Percentiles rank a stretch among this genome's conserved stretches.
phyloP scores from a whole-genome alignment of 202 grass and related monocot species.

The Hordeum pubiflorum region DNA sequence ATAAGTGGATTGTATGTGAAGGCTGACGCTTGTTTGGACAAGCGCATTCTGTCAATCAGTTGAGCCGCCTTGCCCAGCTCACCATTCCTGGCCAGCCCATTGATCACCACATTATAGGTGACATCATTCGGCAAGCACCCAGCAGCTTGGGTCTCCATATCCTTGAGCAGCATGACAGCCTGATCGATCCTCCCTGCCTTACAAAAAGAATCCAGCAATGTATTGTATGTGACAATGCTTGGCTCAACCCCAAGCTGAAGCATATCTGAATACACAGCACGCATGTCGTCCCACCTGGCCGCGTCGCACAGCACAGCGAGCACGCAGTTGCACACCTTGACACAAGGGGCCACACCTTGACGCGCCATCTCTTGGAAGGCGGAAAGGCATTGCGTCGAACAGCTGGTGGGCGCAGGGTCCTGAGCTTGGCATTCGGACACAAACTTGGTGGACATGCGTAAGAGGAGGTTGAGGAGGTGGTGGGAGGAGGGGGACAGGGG shows the following conservation, averaged over 20 bases:
- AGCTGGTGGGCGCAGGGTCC: constrained; percentile 8
- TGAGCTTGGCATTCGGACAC: constrained; percentile 16
- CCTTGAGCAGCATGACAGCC: constrained; percentile 42
- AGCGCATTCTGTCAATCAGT: constrained; percentile 47
- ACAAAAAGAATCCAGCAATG: constrained; percentile 74
- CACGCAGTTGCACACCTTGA: constrained; percentile 63
- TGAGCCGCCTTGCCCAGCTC: constrained; percentile 53
- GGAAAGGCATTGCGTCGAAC: constrained; percentile 53
- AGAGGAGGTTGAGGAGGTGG: constrained; percentile 36
- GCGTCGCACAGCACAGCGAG: constrained; percentile 45
- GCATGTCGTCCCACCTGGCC: constrained; percentile 48
- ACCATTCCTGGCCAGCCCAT: constrained; percentile 62
- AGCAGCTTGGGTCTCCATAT: constrained; percentile 35
- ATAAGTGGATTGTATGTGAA: constrained; percentile 83
- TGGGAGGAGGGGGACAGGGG: neutral
- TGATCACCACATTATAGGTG: constrained; percentile 74
- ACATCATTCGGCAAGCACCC: constrained; percentile 63
- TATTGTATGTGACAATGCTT: constrained; percentile 69
- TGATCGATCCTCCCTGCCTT: constrained; percentile 57
- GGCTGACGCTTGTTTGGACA: constrained; percentile 38
- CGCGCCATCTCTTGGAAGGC: constrained; percentile 62
- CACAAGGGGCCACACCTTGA: constrained; percentile 41
- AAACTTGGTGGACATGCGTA: constrained; percentile 53
- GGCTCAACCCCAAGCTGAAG: constrained; percentile 46
- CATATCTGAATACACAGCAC: constrained; percentile 46